Evolutionary conservation across 2,329 filamentous ascomycete genomes (phyloP), one percentile per base, ranked within the genome.

Genomic region (Dactylonectria estremocensis): DNA sequence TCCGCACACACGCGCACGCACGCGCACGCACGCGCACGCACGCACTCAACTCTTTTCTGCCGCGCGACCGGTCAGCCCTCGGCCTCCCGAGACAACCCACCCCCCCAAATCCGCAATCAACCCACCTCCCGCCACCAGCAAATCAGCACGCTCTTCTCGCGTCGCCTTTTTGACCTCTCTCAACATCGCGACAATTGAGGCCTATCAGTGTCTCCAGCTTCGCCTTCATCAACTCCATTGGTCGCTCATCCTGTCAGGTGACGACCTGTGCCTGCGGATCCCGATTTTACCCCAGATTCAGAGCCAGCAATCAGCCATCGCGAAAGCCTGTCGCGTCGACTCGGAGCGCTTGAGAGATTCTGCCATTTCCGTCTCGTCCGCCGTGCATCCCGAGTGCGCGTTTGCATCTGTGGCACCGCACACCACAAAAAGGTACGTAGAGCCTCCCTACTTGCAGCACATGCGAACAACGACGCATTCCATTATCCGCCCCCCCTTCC

Each of bases 201-300:
- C 86, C 87, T 88, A 88, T 88, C 85, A 87, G 78, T 79, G 79
- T 82, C 81, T 76, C 77, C 76, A 85, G 76, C 81, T 74, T 80
- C 78, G 68, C 69, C 75, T 72, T 85, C 79, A 77, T 71, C 73
- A 60, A 79, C 79, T 79, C 76, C 76, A 88, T 89, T 89, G 87
- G 86, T 75, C 79, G 71, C 77, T 66, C 67, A 66, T 67, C 64
- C 73, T 72, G 81, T 88, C 87, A 88, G 86, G 85, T 89, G 87
- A 89, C 87, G 73, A 69, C 60, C 69, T 69, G 67, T 74, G 70
- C 67, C 78, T 79, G 78, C 78, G 78, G 78, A 77, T 77, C 75
- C 74, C 70, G 69, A 69, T 68, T 75, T 72, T 74, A 74, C 74
- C 68, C 72, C 73, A 72, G 64, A 74, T 67, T 72, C 63, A 58